phyloP scores from a whole-genome alignment of 306 rosid species.

The Citrullus amarus region DNA sequence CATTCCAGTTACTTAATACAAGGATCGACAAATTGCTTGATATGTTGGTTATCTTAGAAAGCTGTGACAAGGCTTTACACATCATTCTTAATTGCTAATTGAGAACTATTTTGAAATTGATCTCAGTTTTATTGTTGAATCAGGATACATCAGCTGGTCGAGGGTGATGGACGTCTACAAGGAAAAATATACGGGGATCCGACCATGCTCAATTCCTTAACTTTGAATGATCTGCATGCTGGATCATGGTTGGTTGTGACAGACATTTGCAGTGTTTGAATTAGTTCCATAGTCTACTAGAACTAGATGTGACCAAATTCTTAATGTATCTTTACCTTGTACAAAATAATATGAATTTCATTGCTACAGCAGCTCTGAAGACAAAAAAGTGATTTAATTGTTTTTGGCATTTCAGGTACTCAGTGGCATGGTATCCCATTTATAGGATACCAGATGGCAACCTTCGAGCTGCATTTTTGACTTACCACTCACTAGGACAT shows the following conservation, averaged over 20 bases:
- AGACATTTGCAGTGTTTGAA: neutral
- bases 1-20: neutral
- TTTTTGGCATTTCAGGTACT: constrained; percentile 50
- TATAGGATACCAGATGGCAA: constrained; percentile 79
- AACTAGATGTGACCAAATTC: neutral
- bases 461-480: constrained; percentile 75
- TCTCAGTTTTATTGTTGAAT: constrained; percentile 16
- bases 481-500: constrained; percentile 79
- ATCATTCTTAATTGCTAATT: neutral
- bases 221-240: constrained; percentile 60
- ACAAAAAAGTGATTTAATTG: constrained; percentile 14
- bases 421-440: constrained; percentile 95
- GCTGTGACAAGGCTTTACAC: neutral
- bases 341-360: neutral
- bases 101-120: neutral
- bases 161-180: constrained; percentile 27
- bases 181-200: constrained; percentile 51
- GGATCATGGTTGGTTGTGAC: constrained; percentile 50
- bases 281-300: neutral
- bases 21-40: neutral
- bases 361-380: constrained; percentile 5
- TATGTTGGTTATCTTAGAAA: neutral
- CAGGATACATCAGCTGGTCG: constrained; percentile 63
- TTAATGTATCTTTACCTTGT: neutral
- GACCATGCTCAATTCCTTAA: constrained; percentile 38